Evolutionary conservation across 2,329 filamentous ascomycete genomes (phyloP), one percentile per base, ranked within the genome.

Genomic region (Amylocarpus encephaloides): DNA sequence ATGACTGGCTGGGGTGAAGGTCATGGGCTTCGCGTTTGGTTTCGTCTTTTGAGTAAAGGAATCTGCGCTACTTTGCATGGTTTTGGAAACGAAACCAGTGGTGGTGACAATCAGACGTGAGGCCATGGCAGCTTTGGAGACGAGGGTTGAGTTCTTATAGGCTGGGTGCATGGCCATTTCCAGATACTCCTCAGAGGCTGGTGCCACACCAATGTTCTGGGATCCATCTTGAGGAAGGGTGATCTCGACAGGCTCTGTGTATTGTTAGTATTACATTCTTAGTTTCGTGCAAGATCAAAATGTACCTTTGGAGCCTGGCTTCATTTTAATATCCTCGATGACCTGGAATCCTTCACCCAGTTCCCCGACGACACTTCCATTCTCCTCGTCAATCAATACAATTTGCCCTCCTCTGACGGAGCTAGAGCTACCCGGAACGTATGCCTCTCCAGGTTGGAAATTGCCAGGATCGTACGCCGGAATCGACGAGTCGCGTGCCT

Each of bases 291-390:
- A 4, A 29, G 1, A 13, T 35, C 2, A n/a, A 12, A 26, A 53
- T 41, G 33, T 73, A 95, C 90, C 87, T 77, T 98, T 97, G 5
- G 87, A 92, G n/a, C 93, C 93, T 13, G 85, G 83, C 65, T 85
- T 82, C 55, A 98, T 76, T 45, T 76, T 77, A 26, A 80, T 74
- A 57, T 91, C 81, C 64, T 96, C 90, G 13, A 92, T 75, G 15
- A 95, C 78, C 57, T 90, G 75, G 63, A 88, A 92, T 15, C 85
- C 86, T 51, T 92, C 86, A 51, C 86, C 82, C 54, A 98, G 73
- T 71, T 98, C 92, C 41, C 93, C 93, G 26, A 98, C 87, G 7
- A 98, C 87, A 61, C 88, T 94, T 46, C 93, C 93, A 69, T 98
- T 87, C 66, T 97, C 92, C 69, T 98, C 93, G 64, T 98, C 90